phyloP scores from a whole-genome alignment of 495 filamentous ascomycete genomes.

The Wilcoxina mikolae region DNA sequence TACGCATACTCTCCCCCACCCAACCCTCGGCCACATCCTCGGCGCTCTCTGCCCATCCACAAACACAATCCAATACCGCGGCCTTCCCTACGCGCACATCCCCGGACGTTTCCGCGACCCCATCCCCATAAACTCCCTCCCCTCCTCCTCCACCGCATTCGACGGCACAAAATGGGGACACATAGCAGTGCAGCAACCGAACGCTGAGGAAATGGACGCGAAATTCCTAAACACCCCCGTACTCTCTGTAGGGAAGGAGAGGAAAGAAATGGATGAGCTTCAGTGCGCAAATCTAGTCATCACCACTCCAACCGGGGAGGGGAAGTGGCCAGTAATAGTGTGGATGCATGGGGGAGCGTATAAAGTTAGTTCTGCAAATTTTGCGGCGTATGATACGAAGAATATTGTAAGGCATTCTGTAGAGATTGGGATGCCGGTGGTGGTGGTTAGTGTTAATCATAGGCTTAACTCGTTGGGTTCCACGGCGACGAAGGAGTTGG shows the following conservation, averaged over 20 bases:
- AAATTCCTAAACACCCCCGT: constrained; percentile 1
- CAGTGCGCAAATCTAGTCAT: constrained; percentile 10
- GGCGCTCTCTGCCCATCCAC: neutral
- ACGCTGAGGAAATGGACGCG: constrained; percentile 5
- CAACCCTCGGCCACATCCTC: constrained; percentile 9
- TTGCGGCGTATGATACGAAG: constrained; percentile 6
- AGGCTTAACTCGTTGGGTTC: constrained; percentile 4
- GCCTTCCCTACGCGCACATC: constrained; percentile 12
- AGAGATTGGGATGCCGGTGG: constrained; percentile 3
- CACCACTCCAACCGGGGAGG: neutral
- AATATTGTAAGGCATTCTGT: constrained; percentile 7
- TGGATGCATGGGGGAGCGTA: constrained; percentile 14
- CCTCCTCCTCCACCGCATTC: neutral
- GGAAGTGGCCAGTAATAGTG: constrained; percentile 8
- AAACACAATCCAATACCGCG: constrained; percentile 8
- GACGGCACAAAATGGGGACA: constrained; percentile 16
- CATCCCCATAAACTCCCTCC: neutral
- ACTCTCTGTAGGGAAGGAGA: neutral
- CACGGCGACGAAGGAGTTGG: constrained; percentile 1
- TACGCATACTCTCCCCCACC: constrained; percentile 7
- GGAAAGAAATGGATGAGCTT: constrained; percentile 3
- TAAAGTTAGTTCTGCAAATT: constrained; percentile 10
- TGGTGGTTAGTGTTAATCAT: constrained; percentile 7
- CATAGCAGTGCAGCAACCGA: neutral
- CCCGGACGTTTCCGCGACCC: constrained; percentile 7